Conservation (phyloP, 1,139 yeast species). For the Pichia sp. region DNA sequence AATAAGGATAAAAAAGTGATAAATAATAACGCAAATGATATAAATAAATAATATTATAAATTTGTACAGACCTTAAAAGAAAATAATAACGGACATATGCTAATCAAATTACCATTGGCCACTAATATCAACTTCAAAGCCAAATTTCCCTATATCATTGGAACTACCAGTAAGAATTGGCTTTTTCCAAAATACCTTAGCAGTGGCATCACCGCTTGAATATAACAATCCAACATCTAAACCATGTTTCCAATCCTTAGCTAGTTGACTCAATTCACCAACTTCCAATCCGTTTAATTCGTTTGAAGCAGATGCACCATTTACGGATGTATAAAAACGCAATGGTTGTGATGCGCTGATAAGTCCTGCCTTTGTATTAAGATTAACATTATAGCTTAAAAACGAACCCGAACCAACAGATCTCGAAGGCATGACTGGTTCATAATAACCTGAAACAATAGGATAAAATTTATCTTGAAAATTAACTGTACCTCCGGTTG, state of each 20-base stretch:
- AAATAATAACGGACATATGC: no score
- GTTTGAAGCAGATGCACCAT: conserved; percentile 20
- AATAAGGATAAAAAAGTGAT: no score
- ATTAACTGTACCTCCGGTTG: conserved; percentile 23
- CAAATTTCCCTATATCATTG: conserved; percentile 10
- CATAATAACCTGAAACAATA: conserved; percentile 17
- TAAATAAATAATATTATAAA: neutral
- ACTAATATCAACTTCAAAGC: conserved; percentile 16
- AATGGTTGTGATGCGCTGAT: conserved; percentile 27
- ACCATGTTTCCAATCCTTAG: conserved; percentile 12
- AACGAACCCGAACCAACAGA: conserved; percentile 33
- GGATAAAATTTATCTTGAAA: conserved; percentile 49
- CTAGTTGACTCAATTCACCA: neutral
- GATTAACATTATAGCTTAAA: conserved; percentile 22
- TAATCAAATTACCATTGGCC: conserved; percentile 19
- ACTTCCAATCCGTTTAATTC: conserved; percentile 6
- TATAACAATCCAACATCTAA: conserved; percentile 16
- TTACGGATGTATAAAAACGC: conserved; percentile 37
- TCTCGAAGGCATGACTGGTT: conserved; percentile 17
- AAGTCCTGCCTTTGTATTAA: conserved; percentile 37
- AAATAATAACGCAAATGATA: no score
- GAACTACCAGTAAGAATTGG: conserved; percentile 1
- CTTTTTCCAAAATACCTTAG: conserved; percentile 13
- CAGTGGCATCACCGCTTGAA: conserved; percentile 10
- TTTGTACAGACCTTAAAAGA: no score